A percentile compares a stretch with the other conserved stretches of the same genome.
Conservation (phyloP, 768 basidiomycete species). For the Sporobolomyces roseus region DNA sequence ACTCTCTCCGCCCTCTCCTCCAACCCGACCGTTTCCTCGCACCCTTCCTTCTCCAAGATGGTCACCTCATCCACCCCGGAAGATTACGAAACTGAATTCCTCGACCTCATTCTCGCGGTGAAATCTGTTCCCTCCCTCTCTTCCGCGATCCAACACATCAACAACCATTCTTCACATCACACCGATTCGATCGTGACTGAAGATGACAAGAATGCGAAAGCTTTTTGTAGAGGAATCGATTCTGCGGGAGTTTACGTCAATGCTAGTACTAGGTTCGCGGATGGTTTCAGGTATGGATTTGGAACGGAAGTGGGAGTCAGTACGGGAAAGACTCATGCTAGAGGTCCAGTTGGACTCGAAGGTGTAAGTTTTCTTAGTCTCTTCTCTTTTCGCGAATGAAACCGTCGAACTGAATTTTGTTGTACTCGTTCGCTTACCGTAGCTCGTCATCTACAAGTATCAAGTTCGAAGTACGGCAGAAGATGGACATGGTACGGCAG, state of each 20-base stretch:
- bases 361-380: constrained; percentile 32
- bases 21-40: constrained; percentile 40
- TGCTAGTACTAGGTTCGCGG: constrained; percentile 91
- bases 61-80: constrained; percentile 57
- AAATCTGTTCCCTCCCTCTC: constrained; percentile 65
- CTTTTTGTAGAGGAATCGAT: constrained; percentile 83
- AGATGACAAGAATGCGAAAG: constrained; percentile 57
- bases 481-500: constrained; percentile 76
- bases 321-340: constrained; percentile 91
- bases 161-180: constrained; percentile 87
- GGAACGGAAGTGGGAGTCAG: constrained; percentile 98
- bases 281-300: constrained; percentile 93
- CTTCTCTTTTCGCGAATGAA: background rate
- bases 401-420: too few species aligned
- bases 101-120: constrained; percentile 78
- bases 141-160: constrained; percentile 81
- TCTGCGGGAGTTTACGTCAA: constrained; percentile 90
- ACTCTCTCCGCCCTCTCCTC: constrained; percentile 60
- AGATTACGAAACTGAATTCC: constrained; percentile 82
- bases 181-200: constrained; percentile 92
- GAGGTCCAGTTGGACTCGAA: constrained; percentile 84
- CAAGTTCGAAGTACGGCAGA: constrained; percentile 71
- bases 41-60: constrained; percentile 46
- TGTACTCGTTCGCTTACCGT: constrained; percentile 44
- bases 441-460: constrained; percentile 94